A percentile compares a stretch with the other conserved stretches of the same genome.
Conservation (phyloP, 148 eudicot species). For the Vaccinium darrowii region DNA sequence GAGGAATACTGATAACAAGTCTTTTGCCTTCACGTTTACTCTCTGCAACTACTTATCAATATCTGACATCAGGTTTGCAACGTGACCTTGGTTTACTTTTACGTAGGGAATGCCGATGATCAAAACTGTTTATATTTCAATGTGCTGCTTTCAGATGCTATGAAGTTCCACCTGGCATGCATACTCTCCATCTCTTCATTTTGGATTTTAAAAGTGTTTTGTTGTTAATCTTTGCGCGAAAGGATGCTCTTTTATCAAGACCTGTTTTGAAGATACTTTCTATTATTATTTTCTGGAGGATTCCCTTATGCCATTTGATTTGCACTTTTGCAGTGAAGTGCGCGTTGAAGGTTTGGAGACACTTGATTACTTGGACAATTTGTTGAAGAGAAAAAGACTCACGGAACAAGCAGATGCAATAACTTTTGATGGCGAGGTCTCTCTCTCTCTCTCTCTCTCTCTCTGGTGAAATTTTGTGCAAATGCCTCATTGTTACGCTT, state of each 20-base stretch:
- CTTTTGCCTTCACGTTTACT: conserved; percentile 52
- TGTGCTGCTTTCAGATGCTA: not conserved
- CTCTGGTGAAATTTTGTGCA: not conserved
- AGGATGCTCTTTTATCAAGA: not conserved
- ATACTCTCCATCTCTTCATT: not conserved
- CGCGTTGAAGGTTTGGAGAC: conserved; percentile 38
- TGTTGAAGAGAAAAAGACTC: conserved; percentile 22
- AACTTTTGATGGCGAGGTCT: conserved; percentile 34
- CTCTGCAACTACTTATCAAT: conserved; percentile 51
- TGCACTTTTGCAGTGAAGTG: conserved; percentile 31
- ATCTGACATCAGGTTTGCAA: conserved; percentile 55
- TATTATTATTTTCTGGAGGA: not conserved
- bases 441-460: not conserved
- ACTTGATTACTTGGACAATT: conserved; percentile 30
- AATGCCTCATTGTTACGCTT: not conserved
- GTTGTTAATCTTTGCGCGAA: not conserved
- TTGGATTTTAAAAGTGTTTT: not conserved
- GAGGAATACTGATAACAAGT: conserved; percentile 53
- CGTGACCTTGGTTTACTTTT: not conserved
- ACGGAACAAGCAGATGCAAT: conserved; percentile 35
- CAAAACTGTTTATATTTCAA: not conserved
- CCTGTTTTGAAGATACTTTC: not conserved
- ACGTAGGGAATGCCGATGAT: not conserved
- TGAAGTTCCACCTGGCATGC: not conserved
- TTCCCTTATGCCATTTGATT: not conserved